Conservation (phyloP, 441 rosid species). For the Euphorbia corollata region DNA sequence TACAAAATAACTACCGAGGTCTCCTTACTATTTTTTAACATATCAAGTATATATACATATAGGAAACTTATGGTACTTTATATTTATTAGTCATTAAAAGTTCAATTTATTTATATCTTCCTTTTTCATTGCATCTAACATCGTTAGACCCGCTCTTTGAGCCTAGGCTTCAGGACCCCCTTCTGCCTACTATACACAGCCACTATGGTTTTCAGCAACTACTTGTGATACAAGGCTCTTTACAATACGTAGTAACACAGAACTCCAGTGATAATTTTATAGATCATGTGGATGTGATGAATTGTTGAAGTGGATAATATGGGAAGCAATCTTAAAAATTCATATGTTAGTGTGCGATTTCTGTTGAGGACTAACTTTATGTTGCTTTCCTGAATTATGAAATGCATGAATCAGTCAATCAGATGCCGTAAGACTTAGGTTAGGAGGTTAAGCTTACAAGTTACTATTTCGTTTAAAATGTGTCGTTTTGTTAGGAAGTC, state of each 20-base stretch:
- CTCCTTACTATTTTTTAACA: too few species aligned
- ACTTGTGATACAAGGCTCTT: background rate
- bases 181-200: too few species aligned
- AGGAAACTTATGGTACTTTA: too few species aligned
- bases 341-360: background rate
- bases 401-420: background rate
- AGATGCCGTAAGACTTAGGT: background rate
- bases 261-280: background rate
- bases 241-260: background rate
- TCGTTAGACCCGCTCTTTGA: too few species aligned
- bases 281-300: slow-evolving; percentile 8
- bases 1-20: too few species aligned
- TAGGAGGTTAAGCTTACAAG: background rate
- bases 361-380: background rate
- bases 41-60: too few species aligned
- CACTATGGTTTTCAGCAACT: background rate
- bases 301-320: background rate
- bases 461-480: background rate
- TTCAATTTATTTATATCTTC: too few species aligned
- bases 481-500: background rate
- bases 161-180: too few species aligned
- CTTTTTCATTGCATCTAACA: too few species aligned
- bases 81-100: too few species aligned
- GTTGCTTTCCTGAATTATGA: background rate
- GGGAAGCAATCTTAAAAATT: background rate